Base-by-base conservation (phyloP, 768 basidiomycete species). In the Pulveroboletus sp. region DNA sequence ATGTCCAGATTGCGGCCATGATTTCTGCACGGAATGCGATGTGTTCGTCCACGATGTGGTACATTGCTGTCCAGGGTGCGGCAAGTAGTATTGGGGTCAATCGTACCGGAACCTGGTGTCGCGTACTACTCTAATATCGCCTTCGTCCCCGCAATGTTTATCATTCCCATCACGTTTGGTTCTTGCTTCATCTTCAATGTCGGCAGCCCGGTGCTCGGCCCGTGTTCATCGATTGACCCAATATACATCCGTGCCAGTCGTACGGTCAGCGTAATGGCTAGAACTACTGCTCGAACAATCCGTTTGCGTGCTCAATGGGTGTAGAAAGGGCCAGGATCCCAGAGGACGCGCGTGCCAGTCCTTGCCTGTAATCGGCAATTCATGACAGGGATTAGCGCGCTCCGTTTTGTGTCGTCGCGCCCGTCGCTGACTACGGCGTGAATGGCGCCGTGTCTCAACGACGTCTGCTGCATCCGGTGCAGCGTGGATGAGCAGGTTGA, bases 1-100 rank as follows among this genome's bases (percentile, higher is more conserved):
- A 45, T 97, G 96, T 68, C 84, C 86, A 3, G 86, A 89, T 20
- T 98, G 96, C 71, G 60, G 68, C 3, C 72, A 87, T 43, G 86
- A 96, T 63, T 99, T 97, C 63, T 98, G 96, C 64, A 79, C 84
- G 22, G 94, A 98, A 42, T 99, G 96, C 64, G 96, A 99, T 70
- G 80, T 95, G 17, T 96, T 97, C 62, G 84, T 97, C 5, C 96
- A 98, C 59, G 91, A 95, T 54, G 92, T 93, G 19, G 75, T 97
- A 17, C 95, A 97, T 63, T 92, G 89, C 51, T 99, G 95, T 73
- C 93, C 95, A 0, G 89, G 87, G 10, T 91, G 88, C 55, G 85
- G 85, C 43, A 75, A 75, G 51, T 78, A 69, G 80, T 32, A 31
- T 19, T 43, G 37, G 47, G 24, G 43, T 12, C 43, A 11, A 43